Conservation (phyloP, 2,329 filamentous ascomycete species). For the Alternaria sp. region DNA sequence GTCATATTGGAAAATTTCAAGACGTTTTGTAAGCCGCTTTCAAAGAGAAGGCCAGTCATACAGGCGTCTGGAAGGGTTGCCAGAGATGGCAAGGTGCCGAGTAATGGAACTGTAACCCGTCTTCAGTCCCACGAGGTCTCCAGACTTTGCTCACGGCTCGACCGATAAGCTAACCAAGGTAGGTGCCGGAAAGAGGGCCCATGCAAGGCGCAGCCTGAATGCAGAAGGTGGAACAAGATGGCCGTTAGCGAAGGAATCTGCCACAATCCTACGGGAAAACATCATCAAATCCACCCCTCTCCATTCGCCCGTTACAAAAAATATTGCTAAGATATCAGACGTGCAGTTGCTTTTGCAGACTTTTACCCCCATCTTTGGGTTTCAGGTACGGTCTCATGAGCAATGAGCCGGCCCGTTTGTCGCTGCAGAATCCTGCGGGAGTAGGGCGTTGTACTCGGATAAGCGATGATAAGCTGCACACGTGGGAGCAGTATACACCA, state of each 20-base stretch:
- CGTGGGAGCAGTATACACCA: slow-evolving; percentile 39
- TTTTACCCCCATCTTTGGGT: slow-evolving; percentile 12
- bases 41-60: not conserved
- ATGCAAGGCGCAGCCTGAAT: slow-evolving; percentile 14
- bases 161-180: slow-evolving; percentile 5
- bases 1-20: slow-evolving; percentile 12
- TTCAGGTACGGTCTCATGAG: slow-evolving; percentile 15
- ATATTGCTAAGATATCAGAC: not conserved
- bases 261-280: slow-evolving; percentile 22
- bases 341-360: not conserved
- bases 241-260: slow-evolving; percentile 12
- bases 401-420: slow-evolving; percentile 4
- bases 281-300: not conserved
- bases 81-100: not conserved
- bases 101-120: not conserved
- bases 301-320: slow-evolving; percentile 13
- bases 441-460: slow-evolving; percentile 27
- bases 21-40: slow-evolving; percentile 9
- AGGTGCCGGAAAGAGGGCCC: not conserved
- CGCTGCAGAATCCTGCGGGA: slow-evolving; percentile 13
- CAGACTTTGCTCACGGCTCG: slow-evolving; percentile 6
- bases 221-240: slow-evolving; percentile 22
- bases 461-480: slow-evolving; percentile 38
- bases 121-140: not conserved
- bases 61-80: slow-evolving; percentile 2